These are phyloP conservation scores for Podosphaera fusca DNA, from an alignment of 2,329 filamentous ascomycete genomes.

Conservation along the genomic window DNA sequence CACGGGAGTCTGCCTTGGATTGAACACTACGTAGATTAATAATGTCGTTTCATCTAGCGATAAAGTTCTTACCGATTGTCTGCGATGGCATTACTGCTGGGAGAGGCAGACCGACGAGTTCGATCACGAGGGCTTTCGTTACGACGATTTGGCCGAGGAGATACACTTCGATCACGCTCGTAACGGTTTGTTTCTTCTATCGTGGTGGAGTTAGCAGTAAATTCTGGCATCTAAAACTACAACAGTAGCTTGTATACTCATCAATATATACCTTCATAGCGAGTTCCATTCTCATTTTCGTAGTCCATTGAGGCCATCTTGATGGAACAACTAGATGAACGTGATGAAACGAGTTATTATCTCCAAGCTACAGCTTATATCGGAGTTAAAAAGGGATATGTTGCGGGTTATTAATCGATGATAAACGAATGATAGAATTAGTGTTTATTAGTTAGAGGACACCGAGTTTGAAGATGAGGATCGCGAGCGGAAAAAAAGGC, in stretches of 20 bases:
- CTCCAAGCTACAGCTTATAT: not conserved
- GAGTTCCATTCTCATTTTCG: conserved; percentile 42
- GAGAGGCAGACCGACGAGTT: conserved; percentile 40
- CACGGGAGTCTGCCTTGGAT: conserved; percentile 27
- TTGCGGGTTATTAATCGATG: not conserved
- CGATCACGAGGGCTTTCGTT: conserved; percentile 32
- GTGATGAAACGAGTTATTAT: not conserved
- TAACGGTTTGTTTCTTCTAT: conserved; percentile 42
- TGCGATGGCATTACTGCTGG: conserved; percentile 27
- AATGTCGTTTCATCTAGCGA: not conserved
- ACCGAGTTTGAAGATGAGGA: too few relatives aligned
- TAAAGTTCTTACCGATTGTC: conserved; percentile 20
- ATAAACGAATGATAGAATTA: not conserved
- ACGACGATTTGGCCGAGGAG: conserved; percentile 31
- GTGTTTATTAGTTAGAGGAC: not conserved
- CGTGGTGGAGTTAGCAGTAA: conserved; percentile 7
- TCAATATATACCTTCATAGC: conserved; percentile 32
- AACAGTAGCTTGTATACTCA: not conserved
- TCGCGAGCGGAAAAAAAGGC: not conserved
- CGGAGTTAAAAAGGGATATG: not conserved
- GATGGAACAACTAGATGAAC: conserved; percentile 7
- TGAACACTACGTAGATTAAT: conserved; percentile 17
- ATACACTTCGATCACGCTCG: conserved; percentile 43
- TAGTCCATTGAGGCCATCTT: conserved; percentile 41
- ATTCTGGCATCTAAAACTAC: not conserved